A percentile compares a stretch with the other conserved stretches of the same genome.
phyloP scores from a whole-genome alignment of 768 basidiomycete species.

The Pleurotus citrinopileatus region DNA sequence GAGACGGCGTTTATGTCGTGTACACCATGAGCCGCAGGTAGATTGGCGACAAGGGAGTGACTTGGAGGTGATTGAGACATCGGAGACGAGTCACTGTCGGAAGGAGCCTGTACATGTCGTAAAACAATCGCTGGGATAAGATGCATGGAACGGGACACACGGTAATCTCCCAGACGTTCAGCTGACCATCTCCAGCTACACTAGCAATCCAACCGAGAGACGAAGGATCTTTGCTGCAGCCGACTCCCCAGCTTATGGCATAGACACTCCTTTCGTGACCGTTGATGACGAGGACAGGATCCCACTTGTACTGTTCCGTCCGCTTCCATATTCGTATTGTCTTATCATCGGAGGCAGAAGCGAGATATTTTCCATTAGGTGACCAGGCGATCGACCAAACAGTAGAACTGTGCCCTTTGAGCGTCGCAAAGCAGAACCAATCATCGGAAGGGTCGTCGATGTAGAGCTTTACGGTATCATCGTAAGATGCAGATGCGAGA shows the following conservation, averaged over 20 bases:
- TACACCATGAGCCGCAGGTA: slow-evolving; percentile 73
- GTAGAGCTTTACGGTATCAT: slow-evolving; percentile 93
- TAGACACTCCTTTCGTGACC: slow-evolving; percentile 79
- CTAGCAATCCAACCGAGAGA: slow-evolving; percentile 82
- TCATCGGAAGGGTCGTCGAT: slow-evolving; percentile 92
- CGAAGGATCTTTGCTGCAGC: slow-evolving; percentile 30
- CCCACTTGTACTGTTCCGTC: slow-evolving; percentile 57
- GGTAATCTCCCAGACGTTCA: slow-evolving; percentile 78
- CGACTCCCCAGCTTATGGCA: slow-evolving; percentile 68
- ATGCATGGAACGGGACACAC: slow-evolving; percentile 32
- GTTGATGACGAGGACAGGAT: slow-evolving; percentile 53
- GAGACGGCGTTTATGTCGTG: slow-evolving; percentile 81
- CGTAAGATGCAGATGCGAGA: slow-evolving; percentile 95
- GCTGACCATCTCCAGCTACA: slow-evolving; percentile 79
- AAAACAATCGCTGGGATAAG: neutral
- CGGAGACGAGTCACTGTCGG: slow-evolving; percentile 12
- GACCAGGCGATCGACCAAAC: slow-evolving; percentile 90
- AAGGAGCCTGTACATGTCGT: slow-evolving; percentile 23
- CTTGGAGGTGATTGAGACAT: slow-evolving; percentile 17
- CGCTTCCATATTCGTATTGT: slow-evolving; percentile 87
- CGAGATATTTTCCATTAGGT: slow-evolving; percentile 76
- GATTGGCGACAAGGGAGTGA: slow-evolving; percentile 52
- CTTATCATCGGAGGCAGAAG: slow-evolving; percentile 82
- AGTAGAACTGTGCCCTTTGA: slow-evolving; percentile 80
- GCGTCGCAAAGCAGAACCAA: slow-evolving; percentile 85